Evolutionary conservation across 2,329 filamentous ascomycete species (phyloP), one percentile per base, ranked within the genome.

Genomic region (Didymellaceae sp.): DNA sequence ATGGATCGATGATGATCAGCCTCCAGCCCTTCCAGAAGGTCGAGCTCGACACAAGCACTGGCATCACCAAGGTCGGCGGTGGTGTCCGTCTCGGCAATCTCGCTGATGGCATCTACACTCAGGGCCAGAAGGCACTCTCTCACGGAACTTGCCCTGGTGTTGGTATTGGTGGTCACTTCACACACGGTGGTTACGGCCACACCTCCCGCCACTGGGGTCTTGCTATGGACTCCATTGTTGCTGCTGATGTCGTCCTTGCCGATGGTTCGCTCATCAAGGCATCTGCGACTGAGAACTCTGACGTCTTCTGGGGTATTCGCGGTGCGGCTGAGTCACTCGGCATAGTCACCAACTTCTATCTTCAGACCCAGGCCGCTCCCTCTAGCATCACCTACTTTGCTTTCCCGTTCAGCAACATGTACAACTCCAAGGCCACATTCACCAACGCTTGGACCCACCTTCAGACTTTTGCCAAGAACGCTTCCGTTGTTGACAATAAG

Each of bases 61-160:
- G 71, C 2, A 69, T 78, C 33, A 79, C 75, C 0, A 74, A 68
- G 17, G 73, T 80, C 11, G 75, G 81, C 44, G 76, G 76, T 10
- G 82, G 82, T 14, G 75, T 80, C 1, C 70, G 80, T 8, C 68
- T 84, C 52, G 57, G 76, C 64, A 73, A 73, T 37, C 57, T 74
- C 7, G 71, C 68, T 10, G 63, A 68, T 41, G 66, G 59, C 22
- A 62, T 74, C 33, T 72, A 54, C 43, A 67, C 65, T 10, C 65
- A 72, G 45, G 70, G 67, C 35, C 62, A 68, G 43, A 65, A 65
- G 43, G 79, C 76, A 2, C 67, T 83, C 4, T 70, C 77, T 20
- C 80, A 82, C 39, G 80, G 80, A n/a, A 80, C 79, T 1, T 82
- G 80, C 54, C 79, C 80, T 3, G 79, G 69, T 26, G 70, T 73